A percentile compares a stretch with the other conserved stretches of the same genome.
Conservation (phyloP, 805 yeast species). For the Saccharomycopsis microspora region DNA sequence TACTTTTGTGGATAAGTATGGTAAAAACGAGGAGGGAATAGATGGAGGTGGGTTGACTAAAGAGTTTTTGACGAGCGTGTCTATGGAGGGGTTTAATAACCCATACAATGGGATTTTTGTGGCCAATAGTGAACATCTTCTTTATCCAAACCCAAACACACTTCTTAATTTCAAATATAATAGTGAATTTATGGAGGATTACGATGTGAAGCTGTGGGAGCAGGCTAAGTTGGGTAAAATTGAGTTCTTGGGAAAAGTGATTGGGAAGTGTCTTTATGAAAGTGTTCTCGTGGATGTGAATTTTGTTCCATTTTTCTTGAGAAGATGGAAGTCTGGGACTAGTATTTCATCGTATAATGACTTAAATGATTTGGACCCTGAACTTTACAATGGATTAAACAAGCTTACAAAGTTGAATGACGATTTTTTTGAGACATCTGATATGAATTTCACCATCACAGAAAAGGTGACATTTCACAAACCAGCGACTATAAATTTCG, state of each 20-base stretch:
- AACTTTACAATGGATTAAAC: constrained; percentile 51
- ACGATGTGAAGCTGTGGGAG: constrained; percentile 17
- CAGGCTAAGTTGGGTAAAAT: constrained; percentile 23
- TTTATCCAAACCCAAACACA: constrained; percentile 65
- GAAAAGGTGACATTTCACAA: constrained; percentile 27
- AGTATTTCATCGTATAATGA: constrained; percentile 65
- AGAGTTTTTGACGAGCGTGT: constrained; percentile 70
- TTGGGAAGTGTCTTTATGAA: constrained; percentile 86
- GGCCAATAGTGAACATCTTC: constrained; percentile 39
- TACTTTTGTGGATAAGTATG: constrained; percentile 59
- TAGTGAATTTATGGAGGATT: constrained; percentile 23
- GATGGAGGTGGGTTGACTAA: constrained; percentile 97
- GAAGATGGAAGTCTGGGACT: constrained; percentile 42
- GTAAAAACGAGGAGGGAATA: constrained; percentile 73
- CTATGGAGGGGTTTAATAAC: constrained; percentile 52
- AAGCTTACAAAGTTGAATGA: constrained; percentile 46
- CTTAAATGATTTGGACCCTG: constrained; percentile 55
- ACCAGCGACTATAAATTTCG: background rate
- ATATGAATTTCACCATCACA: constrained; percentile 54
- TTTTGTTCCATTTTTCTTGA: constrained; percentile 79
- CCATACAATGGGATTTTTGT: constrained; percentile 27
- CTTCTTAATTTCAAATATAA: constrained; percentile 25
- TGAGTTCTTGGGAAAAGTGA: constrained; percentile 65
- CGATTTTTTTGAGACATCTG: constrained; percentile 46
- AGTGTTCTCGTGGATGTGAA: constrained; percentile 68